Evolutionary conservation across 2,329 filamentous ascomycete genomes (phyloP), one percentile per base, ranked within the genome.

Genomic region (Orbilia quercus): DNA sequence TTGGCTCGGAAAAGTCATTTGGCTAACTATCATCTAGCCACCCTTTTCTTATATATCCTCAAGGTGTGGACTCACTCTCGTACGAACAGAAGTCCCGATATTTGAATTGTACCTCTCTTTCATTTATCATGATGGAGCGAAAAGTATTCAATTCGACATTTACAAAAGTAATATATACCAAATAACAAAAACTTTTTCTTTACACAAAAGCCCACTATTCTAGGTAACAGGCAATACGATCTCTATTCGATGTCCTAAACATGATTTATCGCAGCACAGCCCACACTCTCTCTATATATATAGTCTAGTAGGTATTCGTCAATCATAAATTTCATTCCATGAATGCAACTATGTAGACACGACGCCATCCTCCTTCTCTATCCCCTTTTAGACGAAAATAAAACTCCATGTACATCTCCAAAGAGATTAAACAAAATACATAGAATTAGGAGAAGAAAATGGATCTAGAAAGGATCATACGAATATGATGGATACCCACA

Each of bases 301-400:
- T 16, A 1, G 2, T 42, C 34, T 47, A 14, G 38, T 34, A n/a
- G 9, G 28, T 31, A 31, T 31, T 31, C 9, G 28, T 31, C 28
- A 9, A 42, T 66, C 44, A 51, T 57, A 34, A 48, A 20, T 54
- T 55, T 28, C 45, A 57, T 58, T 67, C 58, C 53, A 67, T 36
- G 16, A 65, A 67, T 58, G 38, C 53, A 50, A 40, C 62, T 65
- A 65, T 58, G 62, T 66, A 66, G 44, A 66, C 53, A 38, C 16
- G 53, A 67, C 53, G 53, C 53, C 53, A 58, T 34, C 53, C 44
- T 34, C 64, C 50, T 54, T 51, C 42, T 44, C 55, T 60, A 54
- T 60, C 50, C 18, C 44, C 31, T 34, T 69, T 54, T 54, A 31
- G 45, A 50, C 23, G 38, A 67, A 47, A 58, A 67, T 50, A 51